Percentiles rank a stretch among this genome's conserved stretches.
phyloP scores from a whole-genome alignment of 2,329 filamentous ascomycete species.

The Chaetothyriales sp. region DNA sequence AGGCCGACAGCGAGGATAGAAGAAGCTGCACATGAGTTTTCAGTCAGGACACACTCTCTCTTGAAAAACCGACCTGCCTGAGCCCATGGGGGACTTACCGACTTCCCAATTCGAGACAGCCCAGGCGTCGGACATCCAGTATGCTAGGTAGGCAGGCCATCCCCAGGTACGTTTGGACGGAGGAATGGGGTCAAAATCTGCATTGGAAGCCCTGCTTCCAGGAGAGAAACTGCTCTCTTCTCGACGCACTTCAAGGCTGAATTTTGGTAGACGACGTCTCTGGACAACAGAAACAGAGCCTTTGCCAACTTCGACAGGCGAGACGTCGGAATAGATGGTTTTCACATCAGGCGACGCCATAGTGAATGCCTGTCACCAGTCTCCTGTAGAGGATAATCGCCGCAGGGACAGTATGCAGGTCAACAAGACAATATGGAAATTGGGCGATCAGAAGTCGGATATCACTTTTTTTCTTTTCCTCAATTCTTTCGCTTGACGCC shows the following conservation, averaged over 20 bases:
- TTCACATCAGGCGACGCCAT: conserved; percentile 8
- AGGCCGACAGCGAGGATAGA: conserved; percentile 39
- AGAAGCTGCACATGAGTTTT: conserved; percentile 12
- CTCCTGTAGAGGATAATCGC: background rate
- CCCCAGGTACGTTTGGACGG: conserved; percentile 29
- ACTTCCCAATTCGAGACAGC: conserved; percentile 15
- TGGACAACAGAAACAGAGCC: conserved; percentile 1
- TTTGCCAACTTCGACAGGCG: conserved; percentile 6
- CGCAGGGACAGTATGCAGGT: background rate
- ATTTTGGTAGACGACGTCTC: conserved; percentile 6
- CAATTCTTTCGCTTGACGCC: background rate
- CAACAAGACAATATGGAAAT: background rate
- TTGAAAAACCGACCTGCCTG: background rate
- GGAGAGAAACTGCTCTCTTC: conserved; percentile 14
- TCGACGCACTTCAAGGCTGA: conserved; percentile 11
- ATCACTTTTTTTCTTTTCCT: background rate
- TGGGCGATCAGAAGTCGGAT: too few species aligned
- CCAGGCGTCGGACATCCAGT: conserved; percentile 29
- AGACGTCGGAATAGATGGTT: conserved; percentile 2
- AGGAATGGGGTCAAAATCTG: conserved; percentile 22
- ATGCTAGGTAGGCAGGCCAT: conserved; percentile 26
- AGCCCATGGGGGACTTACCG: conserved; percentile 4
- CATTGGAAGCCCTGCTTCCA: conserved; percentile 11
- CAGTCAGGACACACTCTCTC: conserved; percentile 3
- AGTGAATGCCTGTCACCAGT: background rate